These are phyloP conservation scores for Fragilaria radians DNA, from an alignment of 108 stramenopile species.

Conservation along the genomic window DNA sequence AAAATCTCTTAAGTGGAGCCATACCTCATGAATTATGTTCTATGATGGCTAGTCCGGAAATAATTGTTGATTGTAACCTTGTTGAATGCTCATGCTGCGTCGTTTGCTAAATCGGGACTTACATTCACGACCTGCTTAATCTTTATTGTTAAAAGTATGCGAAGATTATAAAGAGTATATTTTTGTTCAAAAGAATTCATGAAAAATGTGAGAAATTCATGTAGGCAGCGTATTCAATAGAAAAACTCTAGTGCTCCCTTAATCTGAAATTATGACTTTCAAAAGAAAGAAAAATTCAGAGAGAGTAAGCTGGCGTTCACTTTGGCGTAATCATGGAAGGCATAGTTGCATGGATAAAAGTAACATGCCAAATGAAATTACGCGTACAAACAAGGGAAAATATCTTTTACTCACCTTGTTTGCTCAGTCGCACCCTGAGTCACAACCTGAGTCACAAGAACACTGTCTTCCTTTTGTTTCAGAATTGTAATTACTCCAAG, in stretches of 20 bases:
- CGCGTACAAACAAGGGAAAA: neutral
- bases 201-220: slow-evolving; percentile 1
- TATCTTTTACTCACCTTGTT: neutral
- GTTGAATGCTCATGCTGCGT: slow-evolving; percentile 24
- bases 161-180: neutral
- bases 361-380: slow-evolving; percentile 4
- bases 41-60: slow-evolving; percentile 4
- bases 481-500: slow-evolving; percentile 91
- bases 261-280: neutral
- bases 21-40: slow-evolving; percentile 27
- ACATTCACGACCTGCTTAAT: too few species aligned
- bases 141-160: too few species aligned
- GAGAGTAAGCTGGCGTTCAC: neutral
- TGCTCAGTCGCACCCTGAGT: neutral
- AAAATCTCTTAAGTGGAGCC: slow-evolving; percentile 22
- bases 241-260: neutral
- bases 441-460: neutral
- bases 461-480: slow-evolving; percentile 36
- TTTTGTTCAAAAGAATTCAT: neutral
- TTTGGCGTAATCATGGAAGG: slow-evolving; percentile 5
- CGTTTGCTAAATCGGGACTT: slow-evolving; percentile 10
- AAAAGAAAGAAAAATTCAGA: too few species aligned
- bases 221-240: too few species aligned
- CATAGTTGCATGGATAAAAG: neutral
- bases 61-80: slow-evolving; percentile 21